Base-by-base conservation (phyloP, 164 flowering plant genomes). In the Tetracentron sinense region DNA sequence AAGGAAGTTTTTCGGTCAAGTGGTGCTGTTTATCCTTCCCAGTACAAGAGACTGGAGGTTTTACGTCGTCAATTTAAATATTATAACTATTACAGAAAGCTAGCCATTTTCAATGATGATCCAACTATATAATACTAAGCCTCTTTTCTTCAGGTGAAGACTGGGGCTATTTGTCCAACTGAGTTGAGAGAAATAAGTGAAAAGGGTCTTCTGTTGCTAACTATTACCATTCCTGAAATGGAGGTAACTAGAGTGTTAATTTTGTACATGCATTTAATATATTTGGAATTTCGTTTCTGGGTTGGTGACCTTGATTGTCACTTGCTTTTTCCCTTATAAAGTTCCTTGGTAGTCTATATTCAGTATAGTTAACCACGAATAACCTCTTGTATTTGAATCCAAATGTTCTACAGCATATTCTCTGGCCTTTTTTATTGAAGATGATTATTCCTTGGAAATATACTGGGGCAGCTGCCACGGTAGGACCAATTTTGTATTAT, bases 141-240 rank as follows among this genome's bases (percentile, higher is more conserved):
- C 31, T 1, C 4, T 60, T 20, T 42, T 48, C 31, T 69, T 62
- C 81, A 94, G 99, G 83, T 81, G 63, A 89, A 78, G 69, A 68
- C 74, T 47, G 88, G 87, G 46, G 61, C 70, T 29, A 69, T 80
- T 75, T 64, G 69, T 75, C 83, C 81, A 20, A 60, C 69, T 46
- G 85, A 91, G 71, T 69, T 94, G 35, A 78, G 96, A 71, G 77
- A 76, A 54, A 73, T 87, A 7, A 86, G 92, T 79, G 94, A 85
- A 54, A 85, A 94, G 67, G 95, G 96, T 67, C 92, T 94, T 73
- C 96, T 91, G 76, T 74, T 94, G 66, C 66, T 94, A 30, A 89
- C 97, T 38, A 76, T 94, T 60, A 94, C 97, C 21, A 80, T 94
- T 68, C 99, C 99, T 71, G 99, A 94, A 73, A 94, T 92, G 96